Percentiles rank a stretch among this genome's conserved stretches.
Evolutionary conservation across 129 eudicot genomes (phyloP).

Genomic region (Escallonia herrerae): DNA sequence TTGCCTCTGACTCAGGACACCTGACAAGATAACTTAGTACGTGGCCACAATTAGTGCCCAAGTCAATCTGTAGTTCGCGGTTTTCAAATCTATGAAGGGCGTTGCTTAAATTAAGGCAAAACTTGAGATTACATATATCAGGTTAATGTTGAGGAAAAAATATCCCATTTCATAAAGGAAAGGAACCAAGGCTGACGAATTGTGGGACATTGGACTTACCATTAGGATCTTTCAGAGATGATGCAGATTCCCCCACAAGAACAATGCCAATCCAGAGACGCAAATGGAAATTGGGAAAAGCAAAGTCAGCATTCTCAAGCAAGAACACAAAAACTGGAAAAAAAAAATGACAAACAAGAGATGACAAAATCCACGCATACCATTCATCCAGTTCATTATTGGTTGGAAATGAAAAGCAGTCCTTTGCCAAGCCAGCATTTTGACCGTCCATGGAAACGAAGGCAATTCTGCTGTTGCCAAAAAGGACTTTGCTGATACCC

Average conservation of each 20-base stretch:
- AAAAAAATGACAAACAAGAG: neutral
- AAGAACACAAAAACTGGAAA: no score
- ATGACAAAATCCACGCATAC: constrained; percentile 5
- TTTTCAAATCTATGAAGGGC: no score
- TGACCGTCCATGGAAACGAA: constrained; percentile 21
- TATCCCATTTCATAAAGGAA: no score
- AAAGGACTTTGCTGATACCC: constrained; percentile 26
- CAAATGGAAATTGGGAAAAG: neutral
- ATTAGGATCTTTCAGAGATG: constrained; percentile 36
- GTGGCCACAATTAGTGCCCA: no score
- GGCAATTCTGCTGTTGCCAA: constrained; percentile 2
- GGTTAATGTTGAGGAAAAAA: neutral
- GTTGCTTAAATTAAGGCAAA: no score
- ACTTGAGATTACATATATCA: no score
- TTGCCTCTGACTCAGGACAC: no score
- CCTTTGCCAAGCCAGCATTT: constrained; percentile 32
- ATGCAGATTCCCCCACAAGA: constrained; percentile 4
- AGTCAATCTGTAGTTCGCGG: no score
- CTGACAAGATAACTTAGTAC: no score
- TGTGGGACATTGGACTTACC: constrained; percentile 19
- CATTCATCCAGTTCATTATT: constrained; percentile 43
- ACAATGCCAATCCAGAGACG: neutral
- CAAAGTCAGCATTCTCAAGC: neutral
- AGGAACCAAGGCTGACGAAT: neutral
- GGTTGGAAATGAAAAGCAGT: constrained; percentile 40